Percentiles rank a stretch among this genome's conserved stretches.
phyloP scores from a whole-genome alignment of 208 protist genomes.

The Zelonia costaricensis region DNA sequence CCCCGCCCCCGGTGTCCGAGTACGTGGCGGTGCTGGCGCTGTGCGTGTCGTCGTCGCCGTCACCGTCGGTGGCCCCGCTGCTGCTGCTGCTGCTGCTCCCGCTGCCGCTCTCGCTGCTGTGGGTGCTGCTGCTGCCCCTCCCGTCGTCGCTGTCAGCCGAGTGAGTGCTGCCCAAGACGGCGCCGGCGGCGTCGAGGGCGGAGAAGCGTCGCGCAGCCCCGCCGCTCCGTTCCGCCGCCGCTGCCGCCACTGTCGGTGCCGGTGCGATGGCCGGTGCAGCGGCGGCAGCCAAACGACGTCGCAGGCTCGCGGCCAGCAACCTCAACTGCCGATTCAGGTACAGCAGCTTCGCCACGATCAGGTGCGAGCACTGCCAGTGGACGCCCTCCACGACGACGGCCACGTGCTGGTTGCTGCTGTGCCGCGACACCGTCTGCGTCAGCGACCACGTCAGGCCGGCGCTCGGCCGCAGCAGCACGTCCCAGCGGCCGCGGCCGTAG shows the following conservation, averaged over 20 bases:
- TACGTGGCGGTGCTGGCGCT: too few species aligned
- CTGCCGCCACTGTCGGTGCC: not conserved
- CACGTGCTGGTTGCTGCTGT: slow-evolving; percentile 50
- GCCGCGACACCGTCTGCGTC: slow-evolving; percentile 42
- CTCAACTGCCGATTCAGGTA: slow-evolving; percentile 44
- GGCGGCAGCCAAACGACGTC: slow-evolving; percentile 12
- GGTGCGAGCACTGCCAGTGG: slow-evolving; percentile 55
- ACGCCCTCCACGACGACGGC: slow-evolving; percentile 50
- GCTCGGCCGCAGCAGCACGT: slow-evolving; percentile 48
- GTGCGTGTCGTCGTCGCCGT: not conserved
- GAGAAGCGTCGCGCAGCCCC: too few species aligned
- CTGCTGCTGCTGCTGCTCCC: not conserved
- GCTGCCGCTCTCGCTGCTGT: not conserved
- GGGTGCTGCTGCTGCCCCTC: not conserved
- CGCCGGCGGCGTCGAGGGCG: not conserved
- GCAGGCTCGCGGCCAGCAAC: slow-evolving; percentile 9
- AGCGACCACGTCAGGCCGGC: slow-evolving; percentile 38
- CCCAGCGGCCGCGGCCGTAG: slow-evolving; percentile 80
- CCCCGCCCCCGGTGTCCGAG: too few species aligned
- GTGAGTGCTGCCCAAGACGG: not conserved
- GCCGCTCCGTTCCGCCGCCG: not conserved
- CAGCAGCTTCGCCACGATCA: slow-evolving; percentile 60
- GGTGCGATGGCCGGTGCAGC: not conserved
- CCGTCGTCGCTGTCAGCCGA: not conserved
- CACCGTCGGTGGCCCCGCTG: not conserved